A percentile compares a stretch with the other conserved stretches of the same genome.
These are phyloP conservation scores for Fusarium musae DNA, from an alignment of 2,329 filamentous ascomycete species.

Conservation along the genomic window DNA sequence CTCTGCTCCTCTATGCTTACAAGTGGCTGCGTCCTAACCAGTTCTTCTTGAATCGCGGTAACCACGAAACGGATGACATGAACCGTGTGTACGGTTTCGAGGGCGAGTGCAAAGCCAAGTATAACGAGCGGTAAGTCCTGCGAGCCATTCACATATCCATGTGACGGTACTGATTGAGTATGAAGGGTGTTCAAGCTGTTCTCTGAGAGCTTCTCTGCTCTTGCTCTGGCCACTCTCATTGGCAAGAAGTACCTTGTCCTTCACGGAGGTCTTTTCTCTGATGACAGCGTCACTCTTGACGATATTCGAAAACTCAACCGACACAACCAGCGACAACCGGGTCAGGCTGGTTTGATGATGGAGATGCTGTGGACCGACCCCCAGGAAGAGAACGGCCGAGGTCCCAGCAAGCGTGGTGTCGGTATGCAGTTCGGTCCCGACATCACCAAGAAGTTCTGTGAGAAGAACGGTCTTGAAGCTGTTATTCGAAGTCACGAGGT, in stretches of 20 bases:
- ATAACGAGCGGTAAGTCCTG: conserved; percentile 76
- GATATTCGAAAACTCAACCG: conserved; percentile 94
- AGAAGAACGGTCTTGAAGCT: conserved; percentile 92
- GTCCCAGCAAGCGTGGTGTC: conserved; percentile 95
- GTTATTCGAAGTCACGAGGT: conserved; percentile 98
- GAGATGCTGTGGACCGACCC: conserved; percentile 99
- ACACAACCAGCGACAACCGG: conserved; percentile 90
- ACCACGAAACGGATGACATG: conserved; percentile 99
- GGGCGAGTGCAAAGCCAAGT: conserved; percentile 97
- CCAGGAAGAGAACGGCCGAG: conserved; percentile 84
- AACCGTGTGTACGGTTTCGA: conserved; percentile 98
- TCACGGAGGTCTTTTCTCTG: conserved; percentile 94
- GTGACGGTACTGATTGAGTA: conserved; percentile 7
- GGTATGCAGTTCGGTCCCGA: conserved; percentile 97
- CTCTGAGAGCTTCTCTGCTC: conserved; percentile 95
- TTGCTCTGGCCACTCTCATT: conserved; percentile 91
- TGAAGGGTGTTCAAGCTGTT: conserved; percentile 90
- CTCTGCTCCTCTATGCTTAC: conserved; percentile 91
- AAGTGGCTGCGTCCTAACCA: conserved; percentile 90
- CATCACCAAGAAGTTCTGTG: conserved; percentile 95
- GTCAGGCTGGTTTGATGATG: conserved; percentile 97
- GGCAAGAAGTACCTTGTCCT: conserved; percentile 91
- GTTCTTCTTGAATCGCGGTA: conserved; percentile 97
- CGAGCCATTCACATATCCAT: background rate
- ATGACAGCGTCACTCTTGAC: conserved; percentile 90